Evolutionary conservation across 2,329 filamentous ascomycete genomes (phyloP).

Genomic region (Microcyclosporella mali): DNA sequence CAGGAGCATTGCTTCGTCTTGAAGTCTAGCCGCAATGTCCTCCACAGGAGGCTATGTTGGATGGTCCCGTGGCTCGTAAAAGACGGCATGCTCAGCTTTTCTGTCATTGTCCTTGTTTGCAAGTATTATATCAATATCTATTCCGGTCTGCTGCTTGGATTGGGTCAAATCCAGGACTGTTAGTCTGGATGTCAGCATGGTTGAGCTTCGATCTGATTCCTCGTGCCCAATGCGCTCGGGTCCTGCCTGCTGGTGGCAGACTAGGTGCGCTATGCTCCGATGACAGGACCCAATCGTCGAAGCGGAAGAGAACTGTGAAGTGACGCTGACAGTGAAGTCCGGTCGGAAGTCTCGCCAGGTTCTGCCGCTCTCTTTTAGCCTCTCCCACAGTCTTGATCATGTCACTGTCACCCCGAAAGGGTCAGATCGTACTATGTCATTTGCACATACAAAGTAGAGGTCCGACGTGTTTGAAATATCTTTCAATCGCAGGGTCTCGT

Average conservation of each 20-base stretch:
- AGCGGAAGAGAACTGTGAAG: too few species aligned
- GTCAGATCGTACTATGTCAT: conserved; percentile 29
- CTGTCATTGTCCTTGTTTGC: conserved; percentile 8
- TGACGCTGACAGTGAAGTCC: conserved; percentile 13
- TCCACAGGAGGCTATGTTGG: conserved; percentile 24
- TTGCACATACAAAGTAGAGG: conserved; percentile 27
- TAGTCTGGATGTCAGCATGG: conserved; percentile 19
- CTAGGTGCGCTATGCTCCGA: too few species aligned
- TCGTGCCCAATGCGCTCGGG: neutral
- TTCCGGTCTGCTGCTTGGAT: conserved; percentile 16
- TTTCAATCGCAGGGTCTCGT: neutral
- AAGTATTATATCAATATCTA: conserved; percentile 24
- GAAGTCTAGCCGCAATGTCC: conserved; percentile 26
- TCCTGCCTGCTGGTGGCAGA: too few species aligned
- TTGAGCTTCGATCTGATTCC: conserved; percentile 6
- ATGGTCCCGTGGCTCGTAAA: conserved; percentile 25
- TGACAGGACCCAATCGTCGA: too few species aligned
- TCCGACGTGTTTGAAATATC: conserved; percentile 27
- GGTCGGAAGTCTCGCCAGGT: conserved; percentile 26
- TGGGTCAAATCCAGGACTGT: conserved; percentile 21
- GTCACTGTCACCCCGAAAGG: conserved; percentile 26
- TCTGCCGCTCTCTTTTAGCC: conserved; percentile 23
- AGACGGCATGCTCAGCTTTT: conserved; percentile 26
- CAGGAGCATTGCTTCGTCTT: conserved; percentile 29
- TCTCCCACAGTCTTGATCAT: conserved; percentile 22